phyloP scores from a whole-genome alignment of 495 filamentous ascomycete species.

The Entonaema liquescens region DNA sequence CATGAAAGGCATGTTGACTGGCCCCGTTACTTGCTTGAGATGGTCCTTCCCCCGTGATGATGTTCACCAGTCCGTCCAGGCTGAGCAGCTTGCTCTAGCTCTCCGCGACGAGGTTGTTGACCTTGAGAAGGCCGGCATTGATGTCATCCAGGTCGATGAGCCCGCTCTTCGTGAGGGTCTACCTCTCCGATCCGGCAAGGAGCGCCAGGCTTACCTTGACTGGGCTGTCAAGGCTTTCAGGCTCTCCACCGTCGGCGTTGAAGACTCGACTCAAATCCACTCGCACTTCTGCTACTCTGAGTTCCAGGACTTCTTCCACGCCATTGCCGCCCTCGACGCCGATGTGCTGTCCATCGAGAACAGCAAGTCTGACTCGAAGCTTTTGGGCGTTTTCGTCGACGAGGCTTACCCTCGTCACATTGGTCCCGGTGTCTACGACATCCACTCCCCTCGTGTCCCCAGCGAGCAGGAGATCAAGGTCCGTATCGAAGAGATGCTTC shows the following conservation, averaged over 20 bases:
- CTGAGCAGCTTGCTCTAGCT: slow-evolving; percentile 96
- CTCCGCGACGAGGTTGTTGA: slow-evolving; percentile 98
- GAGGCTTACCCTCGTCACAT: slow-evolving; percentile 97
- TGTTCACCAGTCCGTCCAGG: slow-evolving; percentile 97
- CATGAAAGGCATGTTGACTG: slow-evolving; percentile 99
- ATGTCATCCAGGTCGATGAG: slow-evolving; percentile 99
- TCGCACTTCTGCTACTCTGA: slow-evolving; percentile 99
- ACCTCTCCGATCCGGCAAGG: slow-evolving; percentile 87
- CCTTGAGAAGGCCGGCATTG: slow-evolving; percentile 93
- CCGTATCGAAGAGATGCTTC: slow-evolving; percentile 95
- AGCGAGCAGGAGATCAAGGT: slow-evolving; percentile 96
- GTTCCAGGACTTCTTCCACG: slow-evolving; percentile 99
- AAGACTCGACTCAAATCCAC: slow-evolving; percentile 97
- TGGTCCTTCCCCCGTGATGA: slow-evolving; percentile 99
- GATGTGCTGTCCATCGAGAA: slow-evolving; percentile 99
- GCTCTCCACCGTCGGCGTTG: slow-evolving; percentile 87
- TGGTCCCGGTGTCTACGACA: slow-evolving; percentile 98
- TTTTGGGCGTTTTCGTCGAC: slow-evolving; percentile 97
- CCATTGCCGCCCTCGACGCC: slow-evolving; percentile 96
- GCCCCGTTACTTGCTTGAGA: slow-evolving; percentile 95
- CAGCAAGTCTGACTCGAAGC: slow-evolving; percentile 99
- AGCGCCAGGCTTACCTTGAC: slow-evolving; percentile 92
- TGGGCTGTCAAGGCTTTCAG: slow-evolving; percentile 99
- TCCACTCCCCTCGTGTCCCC: slow-evolving; percentile 97
- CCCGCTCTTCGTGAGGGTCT: slow-evolving; percentile 99